Conservation (phyloP, 805 yeast species). For the Saturnispora serradocipensis region DNA sequence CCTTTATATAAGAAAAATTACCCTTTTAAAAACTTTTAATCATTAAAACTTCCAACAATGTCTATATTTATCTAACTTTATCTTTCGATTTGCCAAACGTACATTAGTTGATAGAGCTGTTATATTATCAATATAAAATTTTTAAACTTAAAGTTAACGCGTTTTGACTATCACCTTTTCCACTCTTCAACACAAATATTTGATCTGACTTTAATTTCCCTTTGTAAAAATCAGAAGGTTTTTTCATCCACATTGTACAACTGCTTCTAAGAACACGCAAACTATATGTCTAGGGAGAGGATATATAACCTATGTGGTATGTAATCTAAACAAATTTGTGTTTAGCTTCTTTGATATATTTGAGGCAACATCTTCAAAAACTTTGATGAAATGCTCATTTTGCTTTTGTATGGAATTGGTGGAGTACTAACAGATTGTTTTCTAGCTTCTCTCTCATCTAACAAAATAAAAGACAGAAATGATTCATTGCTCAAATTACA, state of each 20-base stretch:
- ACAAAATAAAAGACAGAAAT: constrained; percentile 46
- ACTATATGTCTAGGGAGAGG: background rate
- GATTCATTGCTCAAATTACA: constrained; percentile 38
- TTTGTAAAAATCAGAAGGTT: background rate
- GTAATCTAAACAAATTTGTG: background rate
- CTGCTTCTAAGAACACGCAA: background rate
- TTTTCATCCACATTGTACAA: background rate
- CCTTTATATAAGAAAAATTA: constrained; percentile 9
- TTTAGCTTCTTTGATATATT: background rate
- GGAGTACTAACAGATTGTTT: background rate
- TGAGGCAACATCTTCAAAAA: background rate
- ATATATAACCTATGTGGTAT: background rate
- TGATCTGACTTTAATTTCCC: background rate
- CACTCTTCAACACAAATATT: background rate
- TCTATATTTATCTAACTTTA: too few species aligned
- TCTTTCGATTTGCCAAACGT: background rate
- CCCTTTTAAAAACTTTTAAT: background rate
- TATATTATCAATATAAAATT: too few species aligned
- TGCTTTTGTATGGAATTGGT: background rate
- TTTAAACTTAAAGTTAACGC: background rate
- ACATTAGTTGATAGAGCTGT: too few species aligned
- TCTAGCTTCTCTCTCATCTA: constrained; percentile 25
- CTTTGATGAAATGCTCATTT: background rate
- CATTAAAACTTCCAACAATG: background rate
- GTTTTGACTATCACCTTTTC: background rate